Conservation (phyloP, 1,284 basidiomycete genomes). For the Apiotrichum porosum region DNA sequence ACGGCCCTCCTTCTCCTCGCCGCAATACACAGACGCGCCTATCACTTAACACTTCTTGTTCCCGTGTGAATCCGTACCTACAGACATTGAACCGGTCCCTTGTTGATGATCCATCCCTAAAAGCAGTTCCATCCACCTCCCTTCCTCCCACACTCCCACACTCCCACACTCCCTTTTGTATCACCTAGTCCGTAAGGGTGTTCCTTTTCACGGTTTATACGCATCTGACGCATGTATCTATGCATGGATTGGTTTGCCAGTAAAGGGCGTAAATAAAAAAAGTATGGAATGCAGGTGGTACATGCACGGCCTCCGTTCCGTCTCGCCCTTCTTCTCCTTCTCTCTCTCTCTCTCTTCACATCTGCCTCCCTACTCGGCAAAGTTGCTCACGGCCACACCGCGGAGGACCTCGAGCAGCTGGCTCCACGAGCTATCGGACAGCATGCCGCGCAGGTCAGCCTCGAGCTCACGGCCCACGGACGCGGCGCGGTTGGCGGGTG, state of each 20-base stretch:
- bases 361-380: conserved; percentile 6
- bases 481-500: neutral
- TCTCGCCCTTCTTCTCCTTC: conserved; percentile 15
- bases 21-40: too few species aligned
- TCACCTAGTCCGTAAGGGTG: too few species aligned
- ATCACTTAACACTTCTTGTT: too few species aligned
- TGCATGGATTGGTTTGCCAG: conserved; percentile 2
- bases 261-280: too few species aligned
- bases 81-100: too few species aligned
- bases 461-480: conserved; percentile 61
- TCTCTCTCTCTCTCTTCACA: conserved; percentile 14
- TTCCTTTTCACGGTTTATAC: conserved; percentile 1
- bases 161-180: too few species aligned
- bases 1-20: too few species aligned
- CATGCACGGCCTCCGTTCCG: too few species aligned
- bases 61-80: too few species aligned
- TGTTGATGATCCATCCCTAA: too few species aligned
- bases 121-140: neutral
- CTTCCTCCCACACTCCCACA: neutral
- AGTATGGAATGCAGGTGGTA: too few species aligned
- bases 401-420: conserved; percentile 50
- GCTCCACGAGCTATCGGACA: conserved; percentile 59
- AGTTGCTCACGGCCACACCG: conserved; percentile 53
- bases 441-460: conserved; percentile 61
- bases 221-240: neutral